Percentiles rank a stretch among this genome's conserved stretches.
phyloP scores from a whole-genome alignment of 345 rosid genomes.

The Eucalyptus polyanthemos region DNA sequence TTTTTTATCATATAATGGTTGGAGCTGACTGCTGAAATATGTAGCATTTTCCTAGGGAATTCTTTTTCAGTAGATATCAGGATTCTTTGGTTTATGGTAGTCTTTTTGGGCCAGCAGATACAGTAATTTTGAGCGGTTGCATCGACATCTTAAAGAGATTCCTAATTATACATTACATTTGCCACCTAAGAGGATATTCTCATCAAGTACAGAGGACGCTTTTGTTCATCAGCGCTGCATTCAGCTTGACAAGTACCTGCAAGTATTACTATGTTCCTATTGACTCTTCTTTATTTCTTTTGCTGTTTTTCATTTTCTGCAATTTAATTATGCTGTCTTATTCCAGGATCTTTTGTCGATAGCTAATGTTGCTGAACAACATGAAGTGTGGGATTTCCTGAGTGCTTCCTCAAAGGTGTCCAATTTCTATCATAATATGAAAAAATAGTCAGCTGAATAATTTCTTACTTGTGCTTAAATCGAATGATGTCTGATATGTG shows the following conservation, averaged over 20 bases:
- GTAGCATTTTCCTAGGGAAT: not conserved
- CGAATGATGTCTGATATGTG: not conserved
- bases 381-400: slow-evolving; percentile 99
- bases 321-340: not conserved
- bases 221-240: slow-evolving; percentile 99
- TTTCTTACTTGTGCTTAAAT: not conserved
- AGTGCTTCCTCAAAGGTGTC: slow-evolving; percentile 81
- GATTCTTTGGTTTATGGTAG: not conserved
- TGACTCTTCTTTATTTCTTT: not conserved
- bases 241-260: slow-evolving; percentile 90
- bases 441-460: not conserved
- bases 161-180: slow-evolving; percentile 93
- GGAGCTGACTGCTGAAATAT: not conserved
- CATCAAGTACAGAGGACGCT: slow-evolving; percentile 95
- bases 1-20: not conserved
- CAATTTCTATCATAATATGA: not conserved
- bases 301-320: not conserved
- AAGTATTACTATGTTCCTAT: slow-evolving; percentile 28
- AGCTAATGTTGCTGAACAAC: slow-evolving; percentile 98
- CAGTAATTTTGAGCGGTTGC: slow-evolving; percentile 92
- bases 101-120: slow-evolving; percentile 40
- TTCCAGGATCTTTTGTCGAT: slow-evolving; percentile 87
- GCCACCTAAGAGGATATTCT: slow-evolving; percentile 98
- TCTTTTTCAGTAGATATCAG: not conserved
- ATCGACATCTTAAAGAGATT: slow-evolving; percentile 88